Evolutionary conservation across 2,329 filamentous ascomycete species (phyloP), one percentile per base, ranked within the genome.

Genomic region (Cladophialophora chaetospira): DNA sequence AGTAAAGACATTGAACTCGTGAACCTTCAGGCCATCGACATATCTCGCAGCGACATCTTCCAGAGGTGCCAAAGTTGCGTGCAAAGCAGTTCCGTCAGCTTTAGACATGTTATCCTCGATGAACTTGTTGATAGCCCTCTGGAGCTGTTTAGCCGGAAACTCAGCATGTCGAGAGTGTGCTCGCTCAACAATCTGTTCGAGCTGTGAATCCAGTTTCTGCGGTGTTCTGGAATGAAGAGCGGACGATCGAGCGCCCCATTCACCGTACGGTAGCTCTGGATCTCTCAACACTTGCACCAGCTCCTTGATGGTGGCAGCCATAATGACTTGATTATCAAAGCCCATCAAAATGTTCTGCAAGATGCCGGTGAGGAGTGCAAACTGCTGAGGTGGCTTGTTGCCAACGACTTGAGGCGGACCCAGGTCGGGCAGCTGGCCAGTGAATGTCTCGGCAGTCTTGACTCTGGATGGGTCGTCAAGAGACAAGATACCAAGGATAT

Each of bases 211-310:
- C 26, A 99, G 85, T 77, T 93, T 97, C 71, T 93, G 88, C 0
- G 94, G 94, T 89, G 97, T 99, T 67, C 94, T 89, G 5, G 92
- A 89, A 74, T 97, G 93, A n/a, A 99, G 83, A 19, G 94, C 94
- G 46, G 94, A 96, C 66, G 96, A 94, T 70, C 97, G 91, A 4
- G 93, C 89, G 62, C 88, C 91, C 90, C 93, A 99, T 74, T 99
- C 91, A 72, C 93, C 91, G 71, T 94, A 99, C 1, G 94, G 94
- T 62, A 99, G 82, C 68, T 97, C 92, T 1, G 88, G 86, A 69
- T 96, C 85, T 38, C 93, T 87, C 19, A 99, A 83, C 9, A 99
- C 92, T 58, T 91, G 85, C n/a, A 97, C 86, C 33, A 97, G 80
- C 70, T 94, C 89, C 75, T 89, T 91, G 19, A 99, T 80, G 1